These are phyloP conservation scores for Phragmites australis DNA, from an alignment of 176 grass and related monocot species.

Conservation along the genomic window DNA sequence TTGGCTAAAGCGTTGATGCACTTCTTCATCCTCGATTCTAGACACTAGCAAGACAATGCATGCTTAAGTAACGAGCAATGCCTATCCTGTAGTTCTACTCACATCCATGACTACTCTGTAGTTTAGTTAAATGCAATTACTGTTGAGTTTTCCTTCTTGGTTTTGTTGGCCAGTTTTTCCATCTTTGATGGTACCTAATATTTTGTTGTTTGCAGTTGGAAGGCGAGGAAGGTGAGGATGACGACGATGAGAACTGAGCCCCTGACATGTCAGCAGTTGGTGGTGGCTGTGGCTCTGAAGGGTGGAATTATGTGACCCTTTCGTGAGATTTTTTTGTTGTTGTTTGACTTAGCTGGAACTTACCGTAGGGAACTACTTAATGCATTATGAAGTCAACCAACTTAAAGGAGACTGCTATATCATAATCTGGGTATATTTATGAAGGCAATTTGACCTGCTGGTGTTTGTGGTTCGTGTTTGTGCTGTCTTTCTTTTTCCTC, in stretches of 20 bases:
- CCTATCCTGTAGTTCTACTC: neutral
- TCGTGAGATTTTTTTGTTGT: slow-evolving; percentile 19
- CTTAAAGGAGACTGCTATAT: slow-evolving; percentile 48
- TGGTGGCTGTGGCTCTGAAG: slow-evolving; percentile 33
- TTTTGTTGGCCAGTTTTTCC: neutral
- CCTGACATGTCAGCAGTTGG: slow-evolving; percentile 7
- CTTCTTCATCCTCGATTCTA: neutral
- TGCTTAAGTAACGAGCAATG: neutral
- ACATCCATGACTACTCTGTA: neutral
- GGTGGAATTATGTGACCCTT: slow-evolving; percentile 34
- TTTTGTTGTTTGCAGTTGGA: slow-evolving; percentile 51
- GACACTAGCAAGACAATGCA: neutral
- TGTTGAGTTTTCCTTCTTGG: neutral
- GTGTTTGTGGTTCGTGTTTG: neutral
- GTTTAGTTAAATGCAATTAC: neutral
- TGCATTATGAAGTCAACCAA: slow-evolving; percentile 45
- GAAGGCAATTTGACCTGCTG: slow-evolving; percentile 42
- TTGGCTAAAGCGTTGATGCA: neutral
- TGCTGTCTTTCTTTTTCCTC: neutral
- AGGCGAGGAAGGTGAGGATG: slow-evolving; percentile 46
- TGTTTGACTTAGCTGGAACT: slow-evolving; percentile 61
- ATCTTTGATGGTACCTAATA: neutral
- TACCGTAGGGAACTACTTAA: slow-evolving; percentile 48
- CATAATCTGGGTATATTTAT: slow-evolving; percentile 55
- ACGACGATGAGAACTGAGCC: slow-evolving; percentile 50